Evolutionary conservation across 2,329 filamentous ascomycete genomes (phyloP), one percentile per base, ranked within the genome.

Genomic region (Massarina eburnea): DNA sequence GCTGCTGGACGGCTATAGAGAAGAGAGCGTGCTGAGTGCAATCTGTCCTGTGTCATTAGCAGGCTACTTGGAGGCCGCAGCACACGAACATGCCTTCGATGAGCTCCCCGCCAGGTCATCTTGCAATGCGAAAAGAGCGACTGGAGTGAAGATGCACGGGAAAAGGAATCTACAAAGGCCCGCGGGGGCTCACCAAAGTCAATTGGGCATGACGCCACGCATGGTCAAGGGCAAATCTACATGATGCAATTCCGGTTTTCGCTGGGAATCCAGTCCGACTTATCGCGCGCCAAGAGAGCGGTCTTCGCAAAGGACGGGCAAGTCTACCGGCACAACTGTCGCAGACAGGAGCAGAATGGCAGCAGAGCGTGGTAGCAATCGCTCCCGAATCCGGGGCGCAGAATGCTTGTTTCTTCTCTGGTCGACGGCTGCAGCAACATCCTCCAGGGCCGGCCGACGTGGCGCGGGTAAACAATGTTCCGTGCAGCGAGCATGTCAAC

Each of bases 101-200:
- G 62, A 55, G 60, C 54, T 42, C 54, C 59, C 30, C 57, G 53
- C 64, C 59, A 59, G 3, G 57, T 59, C 65, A 68, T 68, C 26
- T 32, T 24, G 42, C 43, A 27, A 17, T 38, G 20, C 5, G 10
- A 47, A 48, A 54, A 40, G 44, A 53, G 32, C n/a, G 45, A 46
- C 32, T 45, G 15, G 18, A 33, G 32, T 18, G 27, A 30, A 30
- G 27, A 26, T 21, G 8, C 18, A 43, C 32, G 7, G 9, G 19
- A 18, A 36, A 39, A 17, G 8, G 14, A 17, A 1, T 8, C 4
- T 22, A 9, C n/a, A 41, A 43, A 33, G 34, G 48, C 53, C 56
- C 55, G 49, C 54, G 53, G 55, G 56, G 43, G 47, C 48, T 54
- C 41, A 54, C 51, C 37, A 43, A 46, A 45, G 60, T 59, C 53